Percentiles rank a stretch among this genome's conserved stretches.
Conservation (phyloP, 768 basidiomycete species). For the Pilatotrama ljubarskyi region DNA sequence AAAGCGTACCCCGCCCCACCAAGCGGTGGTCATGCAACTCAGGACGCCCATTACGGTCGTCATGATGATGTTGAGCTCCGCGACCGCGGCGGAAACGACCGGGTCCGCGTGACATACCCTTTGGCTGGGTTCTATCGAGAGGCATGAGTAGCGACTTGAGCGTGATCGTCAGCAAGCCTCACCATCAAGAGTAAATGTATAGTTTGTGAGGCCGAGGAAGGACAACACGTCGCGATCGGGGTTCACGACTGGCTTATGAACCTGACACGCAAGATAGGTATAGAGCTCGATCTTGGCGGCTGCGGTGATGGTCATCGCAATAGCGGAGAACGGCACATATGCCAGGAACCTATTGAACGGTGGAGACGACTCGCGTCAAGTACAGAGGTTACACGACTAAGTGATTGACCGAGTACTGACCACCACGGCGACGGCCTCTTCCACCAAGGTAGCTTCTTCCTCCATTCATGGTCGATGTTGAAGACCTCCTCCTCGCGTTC, state of each 20-base stretch:
- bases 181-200: background rate
- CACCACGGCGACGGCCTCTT: conserved; percentile 72
- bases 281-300: conserved; percentile 77
- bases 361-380: background rate
- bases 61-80: conserved; percentile 62
- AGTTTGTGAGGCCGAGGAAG: background rate
- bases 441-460: conserved; percentile 63
- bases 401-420: conserved; percentile 40
- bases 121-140: conserved; percentile 3
- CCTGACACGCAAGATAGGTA: conserved; percentile 71
- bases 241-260: conserved; percentile 56
- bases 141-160: background rate
- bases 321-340: conserved; percentile 52
- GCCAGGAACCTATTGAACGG: conserved; percentile 52
- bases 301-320: conserved; percentile 55
- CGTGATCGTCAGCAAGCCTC: background rate
- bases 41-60: conserved; percentile 68
- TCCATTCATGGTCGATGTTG: conserved; percentile 21
- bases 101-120: conserved; percentile 64
- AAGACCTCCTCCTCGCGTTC: conserved; percentile 25
- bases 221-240: conserved; percentile 17
- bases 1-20: conserved; percentile 77
- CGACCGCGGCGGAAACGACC: conserved; percentile 69
- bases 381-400: background rate
- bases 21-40: conserved; percentile 76